Evolutionary conservation across 805 yeast genomes (phyloP).

Genomic region (Lachancea meyersii): DNA sequence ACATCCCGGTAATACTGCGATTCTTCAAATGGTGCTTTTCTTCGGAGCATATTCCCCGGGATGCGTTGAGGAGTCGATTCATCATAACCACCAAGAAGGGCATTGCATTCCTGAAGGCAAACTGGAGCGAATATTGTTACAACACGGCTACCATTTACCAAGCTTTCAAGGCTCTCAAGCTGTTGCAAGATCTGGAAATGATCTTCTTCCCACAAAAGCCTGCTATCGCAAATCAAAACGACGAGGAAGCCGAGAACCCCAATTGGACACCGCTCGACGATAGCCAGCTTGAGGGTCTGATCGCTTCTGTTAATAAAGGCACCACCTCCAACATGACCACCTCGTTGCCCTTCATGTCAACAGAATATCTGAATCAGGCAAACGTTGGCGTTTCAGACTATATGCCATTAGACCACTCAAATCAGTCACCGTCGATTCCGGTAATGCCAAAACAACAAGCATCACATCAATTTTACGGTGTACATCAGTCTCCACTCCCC

Average conservation of each 20-base stretch:
- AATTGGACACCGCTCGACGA: constrained; percentile 8
- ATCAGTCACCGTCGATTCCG: constrained; percentile 1
- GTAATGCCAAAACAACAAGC: neutral
- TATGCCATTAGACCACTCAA: neutral
- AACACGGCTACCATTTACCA: constrained; percentile 8
- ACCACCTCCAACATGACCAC: neutral
- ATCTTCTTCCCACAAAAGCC: constrained; percentile 9
- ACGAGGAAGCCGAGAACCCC: constrained; percentile 4
- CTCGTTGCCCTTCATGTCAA: neutral
- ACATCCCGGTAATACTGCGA: constrained; percentile 11
- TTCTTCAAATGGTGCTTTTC: constrained; percentile 10
- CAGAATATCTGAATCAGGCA: neutral
- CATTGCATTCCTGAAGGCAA: constrained; percentile 4
- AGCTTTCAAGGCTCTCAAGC: constrained; percentile 6
- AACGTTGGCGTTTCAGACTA: neutral
- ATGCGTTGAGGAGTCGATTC: constrained; percentile 1
- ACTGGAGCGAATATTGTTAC: constrained; percentile 5
- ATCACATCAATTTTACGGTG: constrained; percentile 1
- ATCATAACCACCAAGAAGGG: constrained; percentile 8
- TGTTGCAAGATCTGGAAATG: constrained; percentile 7
- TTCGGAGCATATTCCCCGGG: neutral
- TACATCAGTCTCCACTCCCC: constrained; percentile 2
- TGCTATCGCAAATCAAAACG: constrained; percentile 2
- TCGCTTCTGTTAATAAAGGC: neutral
- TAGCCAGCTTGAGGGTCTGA: constrained; percentile 1